Percentiles rank a stretch among this genome's conserved stretches.
Evolutionary conservation across 169 alveolate species (phyloP).

Genomic region (Cystoisospora suis): DNA sequence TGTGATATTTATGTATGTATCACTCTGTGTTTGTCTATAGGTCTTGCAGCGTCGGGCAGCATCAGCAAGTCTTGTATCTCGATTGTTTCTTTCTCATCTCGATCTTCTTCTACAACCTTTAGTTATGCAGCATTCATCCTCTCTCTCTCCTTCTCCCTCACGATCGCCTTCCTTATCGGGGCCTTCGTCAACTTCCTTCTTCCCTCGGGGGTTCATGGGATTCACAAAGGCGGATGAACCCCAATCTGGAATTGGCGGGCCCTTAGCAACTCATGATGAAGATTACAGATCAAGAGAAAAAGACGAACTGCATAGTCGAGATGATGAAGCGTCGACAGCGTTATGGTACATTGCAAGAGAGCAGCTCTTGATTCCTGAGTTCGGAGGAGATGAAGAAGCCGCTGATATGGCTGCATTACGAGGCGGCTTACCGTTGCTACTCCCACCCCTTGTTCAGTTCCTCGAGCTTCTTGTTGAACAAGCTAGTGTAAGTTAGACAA

Average conservation of each 20-base stretch:
- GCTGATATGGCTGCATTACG: neutral
- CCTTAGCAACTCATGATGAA: neutral
- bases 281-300: neutral
- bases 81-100: conserved; percentile 56
- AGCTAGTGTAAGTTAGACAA: conserved; percentile 51
- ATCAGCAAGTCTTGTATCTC: conserved; percentile 65
- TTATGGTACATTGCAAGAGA: neutral
- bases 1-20: neutral
- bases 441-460: conserved; percentile 59
- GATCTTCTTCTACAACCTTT: conserved; percentile 56
- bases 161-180: conserved; percentile 31
- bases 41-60: conserved; percentile 61
- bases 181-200: no score
- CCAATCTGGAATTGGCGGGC: neutral
- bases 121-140: no score
- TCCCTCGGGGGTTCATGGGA: no score
- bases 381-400: conserved; percentile 15
- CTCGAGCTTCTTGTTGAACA: conserved; percentile 58
- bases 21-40: neutral
- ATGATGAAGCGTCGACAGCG: no score
- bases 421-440: conserved; percentile 48
- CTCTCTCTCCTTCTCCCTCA: no score
- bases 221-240: no score
- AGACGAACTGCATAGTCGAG: no score
- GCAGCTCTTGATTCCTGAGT: neutral